These are phyloP conservation scores for Syzygium oleosum DNA, from an alignment of 345 rosid genomes.

Conservation along the genomic window DNA sequence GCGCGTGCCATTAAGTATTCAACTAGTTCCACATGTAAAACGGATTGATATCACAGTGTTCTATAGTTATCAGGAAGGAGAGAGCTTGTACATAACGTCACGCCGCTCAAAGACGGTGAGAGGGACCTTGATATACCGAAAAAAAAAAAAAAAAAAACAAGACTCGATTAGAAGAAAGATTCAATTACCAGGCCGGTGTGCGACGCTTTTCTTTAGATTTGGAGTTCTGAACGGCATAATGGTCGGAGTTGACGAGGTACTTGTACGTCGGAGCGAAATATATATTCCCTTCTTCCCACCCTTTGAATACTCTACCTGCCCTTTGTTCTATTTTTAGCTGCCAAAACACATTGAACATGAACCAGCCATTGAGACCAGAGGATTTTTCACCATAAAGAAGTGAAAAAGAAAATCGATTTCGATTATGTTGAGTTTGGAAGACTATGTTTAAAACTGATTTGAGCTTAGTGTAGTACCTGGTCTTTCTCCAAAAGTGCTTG, in stretches of 20 bases:
- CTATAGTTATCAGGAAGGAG: not conserved
- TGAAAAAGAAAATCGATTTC: not conserved
- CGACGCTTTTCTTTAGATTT: constrained; percentile 65
- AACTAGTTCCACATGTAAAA: not conserved
- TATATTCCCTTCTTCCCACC: constrained; percentile 91
- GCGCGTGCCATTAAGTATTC: not conserved
- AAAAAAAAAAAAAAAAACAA: not conserved
- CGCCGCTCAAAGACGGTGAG: not conserved
- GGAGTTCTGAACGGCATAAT: constrained; percentile 47
- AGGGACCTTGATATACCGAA: not conserved
- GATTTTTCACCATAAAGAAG: not conserved
- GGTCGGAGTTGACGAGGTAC: constrained; percentile 57
- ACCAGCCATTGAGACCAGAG: not conserved
- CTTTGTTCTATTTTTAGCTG: constrained; percentile 69
- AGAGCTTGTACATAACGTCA: not conserved
- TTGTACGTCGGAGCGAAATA: constrained; percentile 92
- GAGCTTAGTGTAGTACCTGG: constrained; percentile 34
- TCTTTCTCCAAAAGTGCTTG: constrained; percentile 76
- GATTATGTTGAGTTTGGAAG: not conserved
- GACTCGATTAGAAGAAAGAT: not conserved
- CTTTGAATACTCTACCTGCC: constrained; percentile 71
- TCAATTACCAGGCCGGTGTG: constrained; percentile 82
- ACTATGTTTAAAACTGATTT: not conserved
- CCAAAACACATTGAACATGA: not conserved
- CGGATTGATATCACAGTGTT: not conserved